phyloP scores from a whole-genome alignment of 148 eudicot species.

The Diospyros lotus region DNA sequence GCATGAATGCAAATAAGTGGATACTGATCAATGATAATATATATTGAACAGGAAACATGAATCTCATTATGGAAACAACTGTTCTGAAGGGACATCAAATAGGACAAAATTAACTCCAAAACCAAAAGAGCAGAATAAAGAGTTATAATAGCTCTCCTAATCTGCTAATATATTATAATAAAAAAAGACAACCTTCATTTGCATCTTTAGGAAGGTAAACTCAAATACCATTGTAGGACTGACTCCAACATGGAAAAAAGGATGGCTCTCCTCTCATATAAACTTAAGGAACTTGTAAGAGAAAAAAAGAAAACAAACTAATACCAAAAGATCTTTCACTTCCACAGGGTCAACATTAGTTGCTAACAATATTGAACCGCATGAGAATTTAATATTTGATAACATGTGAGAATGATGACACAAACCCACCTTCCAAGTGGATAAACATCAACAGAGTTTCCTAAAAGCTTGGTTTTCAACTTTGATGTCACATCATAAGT shows the following conservation, averaged over 20 bases:
- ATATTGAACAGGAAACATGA: background rate
- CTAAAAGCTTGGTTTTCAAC: slow-evolving; percentile 78
- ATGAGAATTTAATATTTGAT: background rate
- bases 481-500: slow-evolving; percentile 81
- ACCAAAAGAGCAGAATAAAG: background rate
- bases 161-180: background rate
- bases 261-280: background rate
- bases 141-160: background rate
- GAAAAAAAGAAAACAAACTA: background rate
- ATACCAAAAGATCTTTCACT: background rate
- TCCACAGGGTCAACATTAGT: background rate
- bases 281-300: background rate
- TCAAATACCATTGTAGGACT: background rate
- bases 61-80: background rate
- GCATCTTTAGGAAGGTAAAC: background rate
- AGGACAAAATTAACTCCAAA: background rate
- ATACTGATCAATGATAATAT: too few species aligned
- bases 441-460: slow-evolving; percentile 82
- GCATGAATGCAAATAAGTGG: background rate
- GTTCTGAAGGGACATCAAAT: background rate
- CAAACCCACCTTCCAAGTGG: slow-evolving; percentile 77
- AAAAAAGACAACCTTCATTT: slow-evolving; percentile 9
- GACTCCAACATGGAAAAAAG: background rate
- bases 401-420: background rate
- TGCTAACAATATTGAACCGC: background rate